Conservation (phyloP, 768 basidiomycete genomes). For the Xerocomus brunneocitrinus region DNA sequence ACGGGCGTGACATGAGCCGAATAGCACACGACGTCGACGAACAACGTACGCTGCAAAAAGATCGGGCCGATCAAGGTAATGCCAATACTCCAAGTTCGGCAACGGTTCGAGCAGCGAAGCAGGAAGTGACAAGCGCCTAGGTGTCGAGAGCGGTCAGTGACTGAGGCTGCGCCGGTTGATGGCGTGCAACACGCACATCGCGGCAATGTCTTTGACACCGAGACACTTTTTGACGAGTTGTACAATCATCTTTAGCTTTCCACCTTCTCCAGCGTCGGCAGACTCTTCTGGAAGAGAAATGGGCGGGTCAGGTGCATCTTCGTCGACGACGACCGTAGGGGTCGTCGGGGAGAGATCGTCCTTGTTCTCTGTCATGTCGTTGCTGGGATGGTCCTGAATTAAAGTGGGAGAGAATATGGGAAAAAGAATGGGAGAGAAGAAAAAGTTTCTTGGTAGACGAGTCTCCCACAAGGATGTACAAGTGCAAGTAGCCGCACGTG, state of each 20-base stretch:
- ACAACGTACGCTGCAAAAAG: conserved; percentile 80
- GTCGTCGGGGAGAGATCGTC: conserved; percentile 7
- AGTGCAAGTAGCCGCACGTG: conserved; percentile 22
- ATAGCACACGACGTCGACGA: background rate
- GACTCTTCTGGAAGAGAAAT: conserved; percentile 71
- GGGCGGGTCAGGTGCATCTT: conserved; percentile 50
- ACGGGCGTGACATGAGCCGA: conserved; percentile 3
- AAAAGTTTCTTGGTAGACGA: conserved; percentile 1
- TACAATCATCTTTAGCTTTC: conserved; percentile 91
- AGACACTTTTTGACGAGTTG: conserved; percentile 87
- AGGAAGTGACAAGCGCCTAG: conserved; percentile 86
- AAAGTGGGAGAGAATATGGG: background rate
- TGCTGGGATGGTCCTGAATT: background rate
- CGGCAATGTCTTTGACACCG: conserved; percentile 92
- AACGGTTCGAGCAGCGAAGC: conserved; percentile 91
- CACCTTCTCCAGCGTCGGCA: conserved; percentile 75
- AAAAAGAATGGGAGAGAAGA: background rate
- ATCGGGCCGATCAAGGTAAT: conserved; percentile 88
- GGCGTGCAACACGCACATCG: conserved; percentile 58
- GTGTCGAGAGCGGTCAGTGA: conserved; percentile 14
- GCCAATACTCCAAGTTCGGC: conserved; percentile 96
- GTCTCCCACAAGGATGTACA: conserved; percentile 9
- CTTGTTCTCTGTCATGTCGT: conserved; percentile 20
- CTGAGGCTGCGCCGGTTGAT: conserved; percentile 1
- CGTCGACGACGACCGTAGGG: conserved; percentile 30